phyloP scores from a whole-genome alignment of 1,139 yeast genomes.

The Blastobotrys raffinosifermentans region DNA sequence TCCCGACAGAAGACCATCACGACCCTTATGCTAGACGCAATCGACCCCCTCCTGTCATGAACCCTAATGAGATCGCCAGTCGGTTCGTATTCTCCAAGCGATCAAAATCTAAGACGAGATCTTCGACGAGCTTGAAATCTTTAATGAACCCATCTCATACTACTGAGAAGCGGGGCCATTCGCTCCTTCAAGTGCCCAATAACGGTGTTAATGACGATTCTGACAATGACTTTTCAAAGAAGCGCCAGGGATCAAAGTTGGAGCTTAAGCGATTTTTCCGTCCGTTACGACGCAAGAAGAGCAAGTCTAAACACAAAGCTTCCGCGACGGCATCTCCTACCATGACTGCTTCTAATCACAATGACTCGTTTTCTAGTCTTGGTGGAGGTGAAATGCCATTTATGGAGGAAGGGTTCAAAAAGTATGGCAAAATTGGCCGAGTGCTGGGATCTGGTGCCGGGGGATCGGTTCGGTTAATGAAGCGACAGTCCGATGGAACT shows the following conservation, averaged over 20 bases:
- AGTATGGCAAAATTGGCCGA: conserved; percentile 86
- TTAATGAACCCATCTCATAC: conserved; percentile 3
- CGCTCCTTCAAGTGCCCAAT: too few species aligned
- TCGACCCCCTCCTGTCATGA: conserved; percentile 28
- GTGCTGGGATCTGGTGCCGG: conserved; percentile 97
- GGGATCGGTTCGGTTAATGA: conserved; percentile 85
- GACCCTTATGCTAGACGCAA: conserved; percentile 33
- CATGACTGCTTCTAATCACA: too few species aligned
- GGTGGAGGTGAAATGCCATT: conserved; percentile 35
- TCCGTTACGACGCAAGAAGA: conserved; percentile 14
- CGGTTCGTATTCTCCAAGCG: conserved; percentile 32
- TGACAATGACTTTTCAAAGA: conserved; percentile 7
- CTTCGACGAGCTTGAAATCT: conserved; percentile 12
- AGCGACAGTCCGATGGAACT: conserved; percentile 71
- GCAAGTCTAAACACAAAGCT: too few species aligned
- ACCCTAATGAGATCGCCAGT: conserved; percentile 31
- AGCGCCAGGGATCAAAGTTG: conserved; percentile 29
- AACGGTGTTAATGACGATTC: too few species aligned
- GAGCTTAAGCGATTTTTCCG: conserved; percentile 38
- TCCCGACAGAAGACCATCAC: conserved; percentile 26
- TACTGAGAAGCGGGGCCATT: too few species aligned
- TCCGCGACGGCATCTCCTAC: too few species aligned
- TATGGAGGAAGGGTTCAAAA: conserved; percentile 45
- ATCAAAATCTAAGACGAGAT: conserved; percentile 8
- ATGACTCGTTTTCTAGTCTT: too few species aligned